Conservation (phyloP, 2,329 filamentous ascomycete species). For the Colletotrichum orchidophilum region DNA sequence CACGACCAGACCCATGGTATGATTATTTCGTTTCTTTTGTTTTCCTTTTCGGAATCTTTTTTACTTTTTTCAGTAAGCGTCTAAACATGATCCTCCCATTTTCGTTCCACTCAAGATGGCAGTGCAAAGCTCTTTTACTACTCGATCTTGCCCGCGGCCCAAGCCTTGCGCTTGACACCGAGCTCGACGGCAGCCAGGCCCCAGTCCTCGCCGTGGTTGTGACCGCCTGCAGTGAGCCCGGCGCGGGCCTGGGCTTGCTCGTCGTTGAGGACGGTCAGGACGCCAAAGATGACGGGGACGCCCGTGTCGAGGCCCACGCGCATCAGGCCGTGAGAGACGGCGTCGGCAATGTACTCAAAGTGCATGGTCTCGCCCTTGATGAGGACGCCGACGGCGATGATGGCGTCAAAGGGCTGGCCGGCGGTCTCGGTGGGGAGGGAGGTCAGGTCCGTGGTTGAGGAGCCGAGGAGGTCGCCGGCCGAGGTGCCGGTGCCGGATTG, state of each 20-base stretch:
- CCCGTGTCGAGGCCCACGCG: constrained; percentile 89
- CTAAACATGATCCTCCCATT: constrained; percentile 4
- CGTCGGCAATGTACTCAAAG: constrained; percentile 97
- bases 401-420: constrained; percentile 82
- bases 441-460: constrained; percentile 73
- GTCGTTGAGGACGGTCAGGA: constrained; percentile 89
- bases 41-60: neutral
- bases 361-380: constrained; percentile 99
- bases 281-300: constrained; percentile 89
- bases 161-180: constrained; percentile 85
- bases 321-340: constrained; percentile 93
- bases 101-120: constrained; percentile 1
- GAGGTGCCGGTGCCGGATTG: constrained; percentile 67
- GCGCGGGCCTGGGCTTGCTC: constrained; percentile 88
- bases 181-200: constrained; percentile 93
- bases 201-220: constrained; percentile 99
- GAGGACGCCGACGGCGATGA: constrained; percentile 93
- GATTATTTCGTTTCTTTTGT: neutral
- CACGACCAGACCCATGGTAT: neutral
- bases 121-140: constrained; percentile 33
- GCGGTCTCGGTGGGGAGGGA: constrained; percentile 54
- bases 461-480: constrained; percentile 80
- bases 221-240: constrained; percentile 73
- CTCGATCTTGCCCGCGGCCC: constrained; percentile 76
- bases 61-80: neutral